A percentile compares a stretch with the other conserved stretches of the same genome.
Evolutionary conservation across 371 early-diverging fungal species (phyloP).

Genomic region (Umbelopsis sp.): DNA sequence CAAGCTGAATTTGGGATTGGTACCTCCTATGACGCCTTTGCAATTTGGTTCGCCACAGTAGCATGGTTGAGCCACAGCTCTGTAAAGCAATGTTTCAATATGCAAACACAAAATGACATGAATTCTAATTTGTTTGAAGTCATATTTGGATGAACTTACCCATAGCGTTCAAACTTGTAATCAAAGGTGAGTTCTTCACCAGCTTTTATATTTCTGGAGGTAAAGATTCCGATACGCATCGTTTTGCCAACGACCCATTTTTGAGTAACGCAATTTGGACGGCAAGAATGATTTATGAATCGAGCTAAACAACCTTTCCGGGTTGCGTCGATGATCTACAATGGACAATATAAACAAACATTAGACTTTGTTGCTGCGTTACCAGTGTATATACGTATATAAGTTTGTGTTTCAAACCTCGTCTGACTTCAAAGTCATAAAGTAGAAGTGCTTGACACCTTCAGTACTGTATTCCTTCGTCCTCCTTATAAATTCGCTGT

Average conservation of each 20-base stretch:
- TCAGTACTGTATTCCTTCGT: constrained; percentile 77
- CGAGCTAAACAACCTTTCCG: constrained; percentile 87
- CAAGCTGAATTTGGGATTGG: constrained; percentile 42
- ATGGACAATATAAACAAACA: neutral
- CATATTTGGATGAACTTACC: constrained; percentile 31
- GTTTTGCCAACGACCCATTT: constrained; percentile 87
- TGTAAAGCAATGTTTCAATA: constrained; percentile 22
- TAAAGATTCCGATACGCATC: constrained; percentile 84
- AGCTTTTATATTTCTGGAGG: constrained; percentile 64
- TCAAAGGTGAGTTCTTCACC: constrained; percentile 94
- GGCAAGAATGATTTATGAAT: constrained; percentile 94
- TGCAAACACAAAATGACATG: neutral
- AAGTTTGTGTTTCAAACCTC: constrained; percentile 59
- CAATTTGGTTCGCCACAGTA: constrained; percentile 91
- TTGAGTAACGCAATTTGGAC: constrained; percentile 86
- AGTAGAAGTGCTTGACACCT: constrained; percentile 94
- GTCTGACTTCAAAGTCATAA: constrained; percentile 91
- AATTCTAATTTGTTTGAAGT: neutral
- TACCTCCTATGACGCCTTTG: constrained; percentile 89
- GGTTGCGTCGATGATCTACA: constrained; percentile 91
- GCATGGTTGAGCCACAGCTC: constrained; percentile 88
- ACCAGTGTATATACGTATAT: neutral
- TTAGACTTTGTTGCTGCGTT: neutral
- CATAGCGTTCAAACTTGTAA: constrained; percentile 89
- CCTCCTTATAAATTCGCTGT: constrained; percentile 78